phyloP scores from a whole-genome alignment of 345 rosid genomes.

The Kandelia obovata region DNA sequence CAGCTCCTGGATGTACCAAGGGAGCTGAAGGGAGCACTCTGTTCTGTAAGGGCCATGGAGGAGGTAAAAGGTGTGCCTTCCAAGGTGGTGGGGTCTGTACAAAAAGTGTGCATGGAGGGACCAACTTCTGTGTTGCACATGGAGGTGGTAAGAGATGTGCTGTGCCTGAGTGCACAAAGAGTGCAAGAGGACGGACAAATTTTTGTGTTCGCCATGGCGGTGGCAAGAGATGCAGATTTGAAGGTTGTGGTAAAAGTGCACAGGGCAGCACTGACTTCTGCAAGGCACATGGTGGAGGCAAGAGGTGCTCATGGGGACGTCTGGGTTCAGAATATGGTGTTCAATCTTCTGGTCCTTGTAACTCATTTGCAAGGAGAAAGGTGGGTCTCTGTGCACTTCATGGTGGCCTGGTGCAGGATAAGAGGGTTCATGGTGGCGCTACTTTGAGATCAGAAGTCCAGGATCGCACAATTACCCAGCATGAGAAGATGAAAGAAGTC shows the following conservation, averaged over 20 bases:
- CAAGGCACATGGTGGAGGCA: conserved; percentile 99
- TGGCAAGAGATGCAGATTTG: conserved; percentile 84
- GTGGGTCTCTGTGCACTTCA: conserved; percentile 83
- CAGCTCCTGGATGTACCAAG: conserved; percentile 67
- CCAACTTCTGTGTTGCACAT: conserved; percentile 94
- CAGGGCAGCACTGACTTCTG: conserved; percentile 97
- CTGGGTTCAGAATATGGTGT: conserved; percentile 63
- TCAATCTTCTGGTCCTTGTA: conserved; percentile 60
- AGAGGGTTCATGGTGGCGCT: conserved; percentile 79
- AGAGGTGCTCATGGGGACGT: conserved; percentile 87
- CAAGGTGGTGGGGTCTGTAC: conserved; percentile 74
- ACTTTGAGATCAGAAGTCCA: conserved; percentile 51
- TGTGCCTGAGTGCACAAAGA: conserved; percentile 77
- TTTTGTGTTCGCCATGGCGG: conserved; percentile 98
- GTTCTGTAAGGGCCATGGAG: conserved; percentile 97
- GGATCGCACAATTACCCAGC: conserved; percentile 38
- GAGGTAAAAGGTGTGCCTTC: conserved; percentile 91
- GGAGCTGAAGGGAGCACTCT: conserved; percentile 99
- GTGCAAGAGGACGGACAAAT: conserved; percentile 95
- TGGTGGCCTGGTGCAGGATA: conserved; percentile 69
- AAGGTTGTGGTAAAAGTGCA: conserved; percentile 94
- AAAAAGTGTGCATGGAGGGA: conserved; percentile 98
- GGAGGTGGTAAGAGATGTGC: conserved; percentile 99
- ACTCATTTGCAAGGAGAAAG: conserved; percentile 83
- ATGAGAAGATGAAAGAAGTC: conserved; percentile 53